Conservation (phyloP, 2,329 filamentous ascomycete genomes). For the Exserohilum rostratum region DNA sequence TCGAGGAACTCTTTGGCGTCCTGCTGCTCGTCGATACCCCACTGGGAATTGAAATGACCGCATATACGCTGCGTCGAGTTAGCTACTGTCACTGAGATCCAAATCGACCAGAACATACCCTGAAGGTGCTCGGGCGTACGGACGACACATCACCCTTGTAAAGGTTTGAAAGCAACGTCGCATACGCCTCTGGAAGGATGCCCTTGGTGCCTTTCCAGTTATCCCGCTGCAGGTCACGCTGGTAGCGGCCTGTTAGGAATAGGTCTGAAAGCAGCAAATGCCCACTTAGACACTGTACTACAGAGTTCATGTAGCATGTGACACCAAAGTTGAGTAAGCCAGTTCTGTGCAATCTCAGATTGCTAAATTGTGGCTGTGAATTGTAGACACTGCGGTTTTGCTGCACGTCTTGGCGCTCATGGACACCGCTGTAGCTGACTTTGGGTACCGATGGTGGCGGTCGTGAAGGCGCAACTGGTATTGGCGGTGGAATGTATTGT, state of each 20-base stretch:
- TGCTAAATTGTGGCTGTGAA: constrained; percentile 52
- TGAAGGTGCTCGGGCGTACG: constrained; percentile 55
- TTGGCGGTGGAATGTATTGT: constrained; percentile 57
- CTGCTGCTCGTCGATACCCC: constrained; percentile 79
- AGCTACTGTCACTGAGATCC: constrained; percentile 12
- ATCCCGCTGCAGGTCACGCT: constrained; percentile 61
- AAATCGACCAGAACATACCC: constrained; percentile 35
- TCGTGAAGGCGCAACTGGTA: constrained; percentile 67
- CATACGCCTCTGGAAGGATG: constrained; percentile 66
- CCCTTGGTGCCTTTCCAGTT: constrained; percentile 71
- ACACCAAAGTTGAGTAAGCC: constrained; percentile 81
- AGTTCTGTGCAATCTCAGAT: constrained; percentile 63
- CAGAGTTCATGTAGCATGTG: constrained; percentile 93
- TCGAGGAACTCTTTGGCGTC: constrained; percentile 90
- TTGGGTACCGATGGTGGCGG: constrained; percentile 62
- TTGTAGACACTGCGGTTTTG: constrained; percentile 51
- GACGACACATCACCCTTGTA: constrained; percentile 64
- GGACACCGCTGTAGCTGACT: constrained; percentile 80
- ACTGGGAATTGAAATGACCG: constrained; percentile 67
- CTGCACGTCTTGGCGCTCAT: constrained; percentile 58
- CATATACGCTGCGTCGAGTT: constrained; percentile 59
- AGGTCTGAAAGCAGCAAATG: constrained; percentile 67
- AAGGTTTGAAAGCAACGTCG: constrained; percentile 65
- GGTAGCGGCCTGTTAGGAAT: constrained; percentile 70
- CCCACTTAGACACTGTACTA: constrained; percentile 80